Evolutionary conservation across 345 rosid genomes (phyloP).

Genomic region (Citrus inodora): DNA sequence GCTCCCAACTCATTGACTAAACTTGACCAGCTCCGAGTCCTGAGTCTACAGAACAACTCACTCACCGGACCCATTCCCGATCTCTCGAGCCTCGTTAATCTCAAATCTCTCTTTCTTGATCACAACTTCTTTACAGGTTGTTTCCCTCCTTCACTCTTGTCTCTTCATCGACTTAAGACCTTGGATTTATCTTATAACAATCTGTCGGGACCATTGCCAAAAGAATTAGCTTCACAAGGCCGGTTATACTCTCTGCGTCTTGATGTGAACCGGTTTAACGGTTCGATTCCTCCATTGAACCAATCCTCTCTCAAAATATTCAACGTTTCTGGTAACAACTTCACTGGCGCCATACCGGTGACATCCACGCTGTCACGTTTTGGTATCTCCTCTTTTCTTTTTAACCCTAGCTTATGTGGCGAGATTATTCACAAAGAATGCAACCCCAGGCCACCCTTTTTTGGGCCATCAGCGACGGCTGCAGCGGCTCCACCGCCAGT

Average conservation of each 20-base stretch:
- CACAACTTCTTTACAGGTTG: conserved; percentile 65
- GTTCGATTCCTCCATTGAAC: conserved; percentile 65
- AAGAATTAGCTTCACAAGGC: conserved; percentile 35
- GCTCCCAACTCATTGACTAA: conserved; percentile 47
- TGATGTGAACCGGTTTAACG: conserved; percentile 61
- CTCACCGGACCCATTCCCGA: conserved; percentile 79
- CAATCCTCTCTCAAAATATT: conserved; percentile 66
- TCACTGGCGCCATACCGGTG: conserved; percentile 72
- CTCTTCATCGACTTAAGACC: conserved; percentile 57
- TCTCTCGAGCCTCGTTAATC: conserved; percentile 60
- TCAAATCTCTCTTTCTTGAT: conserved; percentile 69
- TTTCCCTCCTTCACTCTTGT: conserved; percentile 59
- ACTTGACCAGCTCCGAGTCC: conserved; percentile 87
- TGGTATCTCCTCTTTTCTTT: conserved; percentile 48
- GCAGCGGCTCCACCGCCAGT: conserved; percentile 44
- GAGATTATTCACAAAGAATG: conserved; percentile 84
- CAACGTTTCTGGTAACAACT: conserved; percentile 66
- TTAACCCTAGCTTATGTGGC: conserved; percentile 81
- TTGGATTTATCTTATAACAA: conserved; percentile 66
- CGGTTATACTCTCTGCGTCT: conserved; percentile 57
- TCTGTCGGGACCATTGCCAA: conserved; percentile 59
- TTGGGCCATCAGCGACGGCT: conserved; percentile 37
- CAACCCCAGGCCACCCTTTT: conserved; percentile 58
- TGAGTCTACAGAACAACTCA: conserved; percentile 79
- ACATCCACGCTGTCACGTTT: conserved; percentile 55